Base-by-base conservation (phyloP, 2,329 filamentous ascomycete species). In the Pseudogymnoascus sp. region DNA sequence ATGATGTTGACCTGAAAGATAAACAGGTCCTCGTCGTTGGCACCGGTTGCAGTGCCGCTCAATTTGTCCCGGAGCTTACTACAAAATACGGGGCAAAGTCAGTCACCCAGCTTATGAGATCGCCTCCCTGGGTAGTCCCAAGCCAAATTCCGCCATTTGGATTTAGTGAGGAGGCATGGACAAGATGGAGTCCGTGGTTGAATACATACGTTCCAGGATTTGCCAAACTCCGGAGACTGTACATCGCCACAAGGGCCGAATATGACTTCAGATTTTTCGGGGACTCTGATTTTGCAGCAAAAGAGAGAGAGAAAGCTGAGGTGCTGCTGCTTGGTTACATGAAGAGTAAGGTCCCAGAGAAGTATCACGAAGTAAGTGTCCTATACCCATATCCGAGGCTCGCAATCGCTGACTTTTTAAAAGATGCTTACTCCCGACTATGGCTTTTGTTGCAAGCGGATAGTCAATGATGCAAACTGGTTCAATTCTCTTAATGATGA, bases 31-130 rank as follows among this genome's bases (percentile, higher is more conserved):
- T 84, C 8, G 79, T 85, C 8, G 69, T 85, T 50, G 83, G 82
- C 4, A 83, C 81, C 2, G 83, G 83, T 10, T 84, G 82, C 67
- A 81, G 77, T 65, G 81, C 81, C 2, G 79, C 79, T 11, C 83
- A 85, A 64, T 76, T 85, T 24, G 77, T 85, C 6, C 81, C 83
- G 1, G 67, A 73, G 37, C 71, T 85, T 5, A 75, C 75, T 2
- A 74, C 77, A 76, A 61, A 69, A 33, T 68, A 71, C 59, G 67
- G 65, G 21, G 80, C 78, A 33, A 83, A 79, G 67, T 79, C 79
- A 5, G 77, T 85, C n/a, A 84, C 81, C 0, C 83, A 85, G 64
- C 64, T 85, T 5, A 82, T 85, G 79, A 73, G 81, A 13, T 79
- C 79, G 11, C 80, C 82, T 9, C 82, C 82, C 1, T 84, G 82